These are phyloP conservation scores for Teratosphaeria destructans DNA, from an alignment of 2,329 filamentous ascomycete genomes.

Conservation along the genomic window DNA sequence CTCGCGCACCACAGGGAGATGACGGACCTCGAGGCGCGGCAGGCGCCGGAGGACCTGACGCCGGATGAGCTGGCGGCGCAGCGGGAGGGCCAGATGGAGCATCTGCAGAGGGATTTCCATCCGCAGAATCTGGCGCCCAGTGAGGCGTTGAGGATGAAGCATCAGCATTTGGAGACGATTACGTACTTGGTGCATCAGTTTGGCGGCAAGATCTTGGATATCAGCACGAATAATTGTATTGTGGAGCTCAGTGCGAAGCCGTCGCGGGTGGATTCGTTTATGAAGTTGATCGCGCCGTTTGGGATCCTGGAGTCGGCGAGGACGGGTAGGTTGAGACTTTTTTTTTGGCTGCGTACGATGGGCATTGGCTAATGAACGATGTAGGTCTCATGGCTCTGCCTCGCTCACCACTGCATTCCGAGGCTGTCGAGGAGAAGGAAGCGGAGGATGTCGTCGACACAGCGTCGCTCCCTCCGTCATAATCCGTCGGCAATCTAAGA, in stretches of 20 bases:
- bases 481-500: background rate
- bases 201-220: conserved; percentile 92
- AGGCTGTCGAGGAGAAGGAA: conserved; percentile 70
- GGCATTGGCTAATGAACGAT: background rate
- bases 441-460: conserved; percentile 91
- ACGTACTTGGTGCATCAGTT: conserved; percentile 97
- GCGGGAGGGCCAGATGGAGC: conserved; percentile 24
- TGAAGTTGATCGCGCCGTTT: conserved; percentile 89
- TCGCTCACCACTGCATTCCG: conserved; percentile 72
- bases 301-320: conserved; percentile 93
- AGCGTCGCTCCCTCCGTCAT: conserved; percentile 72
- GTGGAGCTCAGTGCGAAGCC: conserved; percentile 95
- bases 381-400: conserved; percentile 84
- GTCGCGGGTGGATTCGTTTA: conserved; percentile 86
- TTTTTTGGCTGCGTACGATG: background rate
- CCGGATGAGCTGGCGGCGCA: conserved; percentile 16
- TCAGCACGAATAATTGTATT: conserved; percentile 97
- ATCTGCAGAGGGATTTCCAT: conserved; percentile 63
- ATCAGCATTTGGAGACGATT: conserved; percentile 92
- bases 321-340: conserved; percentile 48
- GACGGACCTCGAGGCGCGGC: conserved; percentile 38
- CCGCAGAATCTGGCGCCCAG: conserved; percentile 76
- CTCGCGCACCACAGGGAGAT: conserved; percentile 94
- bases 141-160: conserved; percentile 89
- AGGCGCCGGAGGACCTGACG: conserved; percentile 11